Evolutionary conservation across 495 filamentous ascomycete species (phyloP), one percentile per base, ranked within the genome.

Genomic region (Talaromyces wortmannii): DNA sequence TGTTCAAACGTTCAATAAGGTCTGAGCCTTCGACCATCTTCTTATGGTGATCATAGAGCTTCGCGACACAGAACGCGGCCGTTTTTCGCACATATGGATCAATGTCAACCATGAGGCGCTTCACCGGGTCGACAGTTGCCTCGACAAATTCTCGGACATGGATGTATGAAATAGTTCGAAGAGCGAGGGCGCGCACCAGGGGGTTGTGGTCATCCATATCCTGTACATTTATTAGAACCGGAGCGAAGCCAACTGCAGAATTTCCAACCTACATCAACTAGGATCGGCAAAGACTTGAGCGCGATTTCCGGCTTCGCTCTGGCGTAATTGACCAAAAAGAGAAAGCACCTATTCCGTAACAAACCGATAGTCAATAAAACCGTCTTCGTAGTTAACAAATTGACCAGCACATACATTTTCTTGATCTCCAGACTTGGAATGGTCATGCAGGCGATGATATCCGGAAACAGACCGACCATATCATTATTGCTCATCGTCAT

Each of bases 401-500:
- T 3, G 50, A 47, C 3, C 56, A 45, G 5, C 31, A 63, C 87
- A 58, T 77, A 96, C 94, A 99, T 99, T 79, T 99, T 99, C 82
- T 99, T 99, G 73, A 99, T 97, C 77, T 99, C 94, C 67, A 97
- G 74, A 60, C 87, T 92, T 45, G 86, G 87, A 53, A 97, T 87
- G 55, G 87, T 83, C 94, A 99, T 99, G 76, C 91, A 96, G 50
- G 76, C 84, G 61, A 97, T 86, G 40, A 99, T 85, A 68, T 99
- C 94, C 23, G 95, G 91, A 61, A 99, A 99, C 56, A 99, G 74
- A 18, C 88, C 90, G 51, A 97, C 87, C 94, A 99, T 99, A 70
- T 99, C 94, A 63, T 99, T 99, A 70, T 97, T 99, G 81, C 91
- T 96, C 94, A 97, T 97, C 53, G 94, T 97, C 94, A 99, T 97